Base-by-base conservation (phyloP, 164 flowering plant species). In the Umbellularia californica region DNA sequence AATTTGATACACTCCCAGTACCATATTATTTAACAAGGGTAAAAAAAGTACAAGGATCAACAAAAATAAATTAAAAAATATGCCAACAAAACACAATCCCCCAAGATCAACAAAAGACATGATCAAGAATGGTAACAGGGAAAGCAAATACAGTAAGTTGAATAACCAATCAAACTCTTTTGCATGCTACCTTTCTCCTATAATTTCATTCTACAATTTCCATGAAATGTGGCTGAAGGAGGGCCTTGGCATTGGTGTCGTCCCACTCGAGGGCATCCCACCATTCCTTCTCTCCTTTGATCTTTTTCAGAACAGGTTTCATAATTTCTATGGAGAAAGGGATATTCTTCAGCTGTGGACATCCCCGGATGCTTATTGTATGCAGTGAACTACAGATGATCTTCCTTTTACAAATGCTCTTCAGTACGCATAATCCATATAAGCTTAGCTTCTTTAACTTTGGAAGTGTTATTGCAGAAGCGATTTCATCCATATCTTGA, bases 211-310 rank as follows among this genome's bases (percentile, higher is more conserved):
- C 11, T 22, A 23, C 23, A 30, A 30, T 30, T 64, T 64, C 71
- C 41, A 24, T 47, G 52, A 69, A 69, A 20, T 35, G 35, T 11
- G 23, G 71, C 33, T 69, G 71, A 47, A 69, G 30, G 71, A n/a
- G 33, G 22, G 55, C 19, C 35, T 69, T 69, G 12, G 13, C 19
- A 9, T 69, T 69, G 52, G 71, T 19, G n/a, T 69, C 12, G 4
- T 69, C 71, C 71, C 71, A 69, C 27, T 47, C 55, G 13, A 67
- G 50, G 0, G 41, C 70, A 17, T 67, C 70, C 70, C 70, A 67
- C 70, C 70, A 67, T 67, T 69, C 27, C n/a, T n/a, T 69, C 20
- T 47, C 35, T 69, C 71, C 71, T 35, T 47, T 22, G 24, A 69
- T 69, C 27, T 41, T 12, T 41, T 69, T 47, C 17, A 69, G 71